A percentile compares a stretch with the other conserved stretches of the same genome.
Conservation (phyloP, 2,329 filamentous ascomycete species). For the Aspergillus puulaauensis region DNA sequence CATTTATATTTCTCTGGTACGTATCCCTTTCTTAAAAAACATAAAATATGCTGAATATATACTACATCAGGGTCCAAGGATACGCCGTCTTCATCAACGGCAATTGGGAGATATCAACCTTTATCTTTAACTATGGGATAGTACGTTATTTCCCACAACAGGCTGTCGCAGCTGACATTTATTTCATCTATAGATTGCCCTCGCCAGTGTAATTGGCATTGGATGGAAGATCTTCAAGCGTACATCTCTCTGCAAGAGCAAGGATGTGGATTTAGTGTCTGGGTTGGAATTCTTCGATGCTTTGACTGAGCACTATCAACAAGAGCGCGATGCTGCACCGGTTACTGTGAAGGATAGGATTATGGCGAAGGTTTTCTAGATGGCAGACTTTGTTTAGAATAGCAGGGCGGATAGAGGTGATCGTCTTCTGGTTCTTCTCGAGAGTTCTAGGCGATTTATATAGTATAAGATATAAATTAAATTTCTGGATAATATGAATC, state of each 20-base stretch:
- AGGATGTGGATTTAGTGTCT: conserved; percentile 1
- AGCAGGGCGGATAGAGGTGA: too few species aligned
- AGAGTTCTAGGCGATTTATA: too few species aligned
- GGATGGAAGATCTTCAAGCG: conserved; percentile 3
- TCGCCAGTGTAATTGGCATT: conserved; percentile 2
- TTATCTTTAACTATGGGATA: conserved; percentile 7
- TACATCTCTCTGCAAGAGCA: neutral
- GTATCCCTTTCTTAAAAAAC: neutral
- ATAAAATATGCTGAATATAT: neutral
- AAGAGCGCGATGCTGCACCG: neutral
- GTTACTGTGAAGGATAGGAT: neutral
- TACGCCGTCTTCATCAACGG: conserved; percentile 2
- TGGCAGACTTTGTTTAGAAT: neutral
- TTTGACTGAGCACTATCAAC: neutral
- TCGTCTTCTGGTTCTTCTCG: too few species aligned
- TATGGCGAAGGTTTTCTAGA: neutral
- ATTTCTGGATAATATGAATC: too few species aligned
- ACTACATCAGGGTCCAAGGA: neutral
- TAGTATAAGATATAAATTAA: too few species aligned
- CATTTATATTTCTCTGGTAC: conserved; percentile 4
- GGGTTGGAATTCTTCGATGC: neutral
- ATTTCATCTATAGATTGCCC: neutral
- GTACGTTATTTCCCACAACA: neutral
- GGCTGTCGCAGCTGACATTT: neutral
- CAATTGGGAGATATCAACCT: conserved; percentile 3